These are phyloP conservation scores for Pleurotus eryngii DNA, from an alignment of 768 basidiomycete species.

Conservation along the genomic window DNA sequence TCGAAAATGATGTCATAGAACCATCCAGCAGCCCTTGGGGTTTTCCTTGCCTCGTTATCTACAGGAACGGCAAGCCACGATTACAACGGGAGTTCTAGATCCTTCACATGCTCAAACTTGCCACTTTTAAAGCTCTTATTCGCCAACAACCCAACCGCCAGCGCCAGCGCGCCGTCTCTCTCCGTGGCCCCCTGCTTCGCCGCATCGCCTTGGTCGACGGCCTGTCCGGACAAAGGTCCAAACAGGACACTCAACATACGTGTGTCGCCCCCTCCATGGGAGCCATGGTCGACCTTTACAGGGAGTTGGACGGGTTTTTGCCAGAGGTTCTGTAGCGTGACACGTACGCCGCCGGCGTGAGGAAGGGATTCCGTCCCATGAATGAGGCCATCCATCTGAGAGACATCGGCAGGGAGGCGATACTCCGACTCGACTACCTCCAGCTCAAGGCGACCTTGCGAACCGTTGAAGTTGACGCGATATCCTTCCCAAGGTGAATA, in stretches of 20 bases:
- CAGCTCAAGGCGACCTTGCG: slow-evolving; percentile 47
- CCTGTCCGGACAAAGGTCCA: slow-evolving; percentile 41
- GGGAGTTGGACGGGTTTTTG: slow-evolving; percentile 35
- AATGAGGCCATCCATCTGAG: slow-evolving; percentile 27
- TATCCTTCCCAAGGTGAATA: slow-evolving; percentile 48
- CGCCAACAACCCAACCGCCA: slow-evolving; percentile 45
- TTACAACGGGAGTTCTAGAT: slow-evolving; percentile 23
- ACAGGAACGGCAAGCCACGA: no score
- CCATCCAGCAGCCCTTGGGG: no score
- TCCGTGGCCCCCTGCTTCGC: slow-evolving; percentile 45
- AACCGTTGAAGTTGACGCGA: slow-evolving; percentile 50
- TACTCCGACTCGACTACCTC: slow-evolving; percentile 45
- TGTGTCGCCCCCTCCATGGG: slow-evolving; percentile 47
- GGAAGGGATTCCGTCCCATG: slow-evolving; percentile 36
- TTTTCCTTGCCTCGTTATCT: no score
- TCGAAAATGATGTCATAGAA: no score
- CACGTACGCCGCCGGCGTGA: slow-evolving; percentile 38
- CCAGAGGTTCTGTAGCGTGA: slow-evolving; percentile 45
- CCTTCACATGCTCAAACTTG: slow-evolving; percentile 35
- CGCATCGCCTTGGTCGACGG: slow-evolving; percentile 37
- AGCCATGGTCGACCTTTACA: slow-evolving; percentile 38
- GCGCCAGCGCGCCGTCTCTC: slow-evolving; percentile 42
- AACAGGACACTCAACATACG: slow-evolving; percentile 48
- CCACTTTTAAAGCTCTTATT: slow-evolving; percentile 48
- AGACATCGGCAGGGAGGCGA: slow-evolving; percentile 25